phyloP scores from a whole-genome alignment of 805 yeast species.

The Metschnikowia vanudenii region DNA sequence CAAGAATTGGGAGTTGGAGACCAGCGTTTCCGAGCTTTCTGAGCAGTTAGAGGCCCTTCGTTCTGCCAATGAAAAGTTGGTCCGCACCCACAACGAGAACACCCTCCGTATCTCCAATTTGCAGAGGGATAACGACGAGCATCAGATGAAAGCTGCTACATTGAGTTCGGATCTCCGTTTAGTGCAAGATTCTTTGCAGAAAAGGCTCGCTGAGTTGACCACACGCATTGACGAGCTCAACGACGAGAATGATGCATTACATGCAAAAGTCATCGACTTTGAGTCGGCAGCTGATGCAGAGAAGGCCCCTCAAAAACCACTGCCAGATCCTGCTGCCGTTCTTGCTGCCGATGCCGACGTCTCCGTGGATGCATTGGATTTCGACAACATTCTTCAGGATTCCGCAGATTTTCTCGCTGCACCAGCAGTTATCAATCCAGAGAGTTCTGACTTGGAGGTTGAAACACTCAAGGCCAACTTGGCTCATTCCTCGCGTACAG shows the following conservation, averaged over 20 bases:
- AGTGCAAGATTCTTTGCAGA: slow-evolving; percentile 34
- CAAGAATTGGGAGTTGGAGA: slow-evolving; percentile 64
- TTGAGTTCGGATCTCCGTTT: slow-evolving; percentile 39
- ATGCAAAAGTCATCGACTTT: slow-evolving; percentile 31
- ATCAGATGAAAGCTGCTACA: slow-evolving; percentile 38
- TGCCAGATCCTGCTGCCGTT: not conserved
- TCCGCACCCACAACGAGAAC: slow-evolving; percentile 33
- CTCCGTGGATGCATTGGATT: slow-evolving; percentile 26
- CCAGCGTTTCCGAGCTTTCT: slow-evolving; percentile 44
- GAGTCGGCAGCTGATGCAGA: slow-evolving; percentile 3
- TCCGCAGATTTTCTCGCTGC: slow-evolving; percentile 21
- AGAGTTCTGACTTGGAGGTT: slow-evolving; percentile 51
- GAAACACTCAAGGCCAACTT: slow-evolving; percentile 67
- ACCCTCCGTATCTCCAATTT: slow-evolving; percentile 25
- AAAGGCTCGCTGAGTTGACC: slow-evolving; percentile 49
- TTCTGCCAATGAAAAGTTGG: slow-evolving; percentile 40
- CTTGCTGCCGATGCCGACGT: slow-evolving; percentile 1
- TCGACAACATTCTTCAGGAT: slow-evolving; percentile 34
- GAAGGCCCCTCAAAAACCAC: not conserved
- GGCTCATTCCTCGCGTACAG: slow-evolving; percentile 60
- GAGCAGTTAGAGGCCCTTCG: slow-evolving; percentile 43
- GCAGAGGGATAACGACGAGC: slow-evolving; percentile 51
- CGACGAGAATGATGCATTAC: slow-evolving; percentile 65
- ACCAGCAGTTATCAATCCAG: slow-evolving; percentile 30
- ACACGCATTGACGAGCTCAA: slow-evolving; percentile 57